phyloP scores from a whole-genome alignment of 306 rosid genomes.

The Gleditsia sinensis region DNA sequence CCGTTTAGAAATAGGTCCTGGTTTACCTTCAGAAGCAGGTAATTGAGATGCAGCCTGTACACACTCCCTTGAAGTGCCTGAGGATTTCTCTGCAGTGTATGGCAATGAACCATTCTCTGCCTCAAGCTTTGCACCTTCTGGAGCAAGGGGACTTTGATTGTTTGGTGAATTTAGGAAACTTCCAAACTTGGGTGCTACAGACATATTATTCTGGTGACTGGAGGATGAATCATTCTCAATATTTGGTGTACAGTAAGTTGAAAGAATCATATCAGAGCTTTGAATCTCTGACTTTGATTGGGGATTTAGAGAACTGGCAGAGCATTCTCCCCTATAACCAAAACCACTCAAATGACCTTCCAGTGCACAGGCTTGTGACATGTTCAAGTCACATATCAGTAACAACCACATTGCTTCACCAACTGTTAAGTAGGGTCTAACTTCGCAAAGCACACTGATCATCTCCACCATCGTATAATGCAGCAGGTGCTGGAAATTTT shows the following conservation, averaged over 20 bases:
- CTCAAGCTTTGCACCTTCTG: conserved; percentile 28
- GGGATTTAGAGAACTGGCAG: conserved; percentile 16
- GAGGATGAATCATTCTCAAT: conserved; percentile 17
- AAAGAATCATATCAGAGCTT: conserved; percentile 20
- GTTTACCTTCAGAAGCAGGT: conserved; percentile 38
- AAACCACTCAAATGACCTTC: conserved; percentile 38
- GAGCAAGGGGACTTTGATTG: conserved; percentile 26
- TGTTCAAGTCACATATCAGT: conserved; percentile 62
- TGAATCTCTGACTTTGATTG: conserved; percentile 32
- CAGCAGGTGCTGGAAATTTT: conserved; percentile 48
- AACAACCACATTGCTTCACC: conserved; percentile 79
- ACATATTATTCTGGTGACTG: conserved; percentile 21
- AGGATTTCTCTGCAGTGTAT: conserved; percentile 36
- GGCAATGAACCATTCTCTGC: conserved; percentile 30
- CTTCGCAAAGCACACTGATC: conserved; percentile 57
- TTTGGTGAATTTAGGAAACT: conserved; percentile 18
- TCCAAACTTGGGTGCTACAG: conserved; percentile 41
- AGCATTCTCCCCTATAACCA: conserved; percentile 32
- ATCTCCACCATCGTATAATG: conserved; percentile 64
- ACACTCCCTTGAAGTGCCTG: conserved; percentile 16
- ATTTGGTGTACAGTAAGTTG: conserved; percentile 19
- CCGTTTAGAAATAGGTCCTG: conserved; percentile 42
- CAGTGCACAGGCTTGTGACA: conserved; percentile 52
- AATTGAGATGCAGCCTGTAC: conserved; percentile 18
- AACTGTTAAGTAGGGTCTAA: conserved; percentile 58